Evolutionary conservation across 2,329 filamentous ascomycete species (phyloP).

Genomic region (Monilinia fructigena): DNA sequence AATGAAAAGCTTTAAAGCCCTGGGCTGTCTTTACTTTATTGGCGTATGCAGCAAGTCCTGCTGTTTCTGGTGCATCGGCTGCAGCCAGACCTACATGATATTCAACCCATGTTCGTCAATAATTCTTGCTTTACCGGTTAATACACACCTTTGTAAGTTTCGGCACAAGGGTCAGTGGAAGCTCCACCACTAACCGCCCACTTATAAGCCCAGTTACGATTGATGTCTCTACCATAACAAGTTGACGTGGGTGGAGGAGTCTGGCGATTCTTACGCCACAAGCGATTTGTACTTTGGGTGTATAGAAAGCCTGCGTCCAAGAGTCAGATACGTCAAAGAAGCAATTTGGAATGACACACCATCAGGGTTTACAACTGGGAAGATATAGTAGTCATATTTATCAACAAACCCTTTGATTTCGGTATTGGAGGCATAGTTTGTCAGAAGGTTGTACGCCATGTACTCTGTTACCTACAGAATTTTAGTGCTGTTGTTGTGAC

Average conservation of each 20-base stretch:
- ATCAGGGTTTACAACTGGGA: constrained; percentile 62
- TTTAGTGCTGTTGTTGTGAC: neutral
- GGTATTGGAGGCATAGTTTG: constrained; percentile 45
- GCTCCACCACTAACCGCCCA: constrained; percentile 51
- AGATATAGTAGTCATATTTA: constrained; percentile 65
- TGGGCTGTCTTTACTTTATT: constrained; percentile 45
- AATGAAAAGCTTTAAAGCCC: constrained; percentile 56
- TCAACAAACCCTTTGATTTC: constrained; percentile 51
- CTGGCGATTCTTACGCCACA: constrained; percentile 63
- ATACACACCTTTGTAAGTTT: constrained; percentile 46
- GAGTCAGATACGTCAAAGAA: neutral
- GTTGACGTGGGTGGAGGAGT: constrained; percentile 40
- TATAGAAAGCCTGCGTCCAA: constrained; percentile 53
- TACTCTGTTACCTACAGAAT: constrained; percentile 48
- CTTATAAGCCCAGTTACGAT: constrained; percentile 56
- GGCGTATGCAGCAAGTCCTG: constrained; percentile 49
- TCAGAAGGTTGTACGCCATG: constrained; percentile 50
- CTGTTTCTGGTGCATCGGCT: constrained; percentile 53
- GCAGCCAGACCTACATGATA: constrained; percentile 40
- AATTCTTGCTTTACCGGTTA: neutral
- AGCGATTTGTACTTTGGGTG: constrained; percentile 54
- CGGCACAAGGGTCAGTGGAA: constrained; percentile 50
- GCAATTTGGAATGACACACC: constrained; percentile 41
- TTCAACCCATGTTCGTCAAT: neutral
- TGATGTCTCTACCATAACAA: constrained; percentile 54